A percentile compares a stretch with the other conserved stretches of the same genome.
Evolutionary conservation across 2,329 filamentous ascomycete genomes (phyloP).

Genomic region (Talaromyces sp.): DNA sequence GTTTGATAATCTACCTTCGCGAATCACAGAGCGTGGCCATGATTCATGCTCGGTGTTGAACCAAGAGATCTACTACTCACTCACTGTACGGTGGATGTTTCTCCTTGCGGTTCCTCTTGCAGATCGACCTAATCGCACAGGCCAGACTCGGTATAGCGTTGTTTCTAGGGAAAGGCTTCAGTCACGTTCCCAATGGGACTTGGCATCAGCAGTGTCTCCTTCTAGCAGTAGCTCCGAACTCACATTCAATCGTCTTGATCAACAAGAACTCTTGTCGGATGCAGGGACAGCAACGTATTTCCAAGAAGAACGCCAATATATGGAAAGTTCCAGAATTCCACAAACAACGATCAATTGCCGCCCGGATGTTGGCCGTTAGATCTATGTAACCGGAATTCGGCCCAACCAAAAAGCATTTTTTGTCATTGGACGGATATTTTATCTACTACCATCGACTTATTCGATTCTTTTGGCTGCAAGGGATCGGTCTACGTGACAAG

Average conservation of each 20-base stretch:
- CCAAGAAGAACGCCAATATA: neutral
- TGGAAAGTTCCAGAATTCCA: conserved; percentile 12
- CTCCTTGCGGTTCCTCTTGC: conserved; percentile 3
- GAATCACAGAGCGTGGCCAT: neutral
- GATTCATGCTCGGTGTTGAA: neutral
- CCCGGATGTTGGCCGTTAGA: conserved; percentile 6
- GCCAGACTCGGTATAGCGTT: neutral
- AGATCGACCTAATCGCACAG: neutral
- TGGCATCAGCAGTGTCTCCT: neutral
- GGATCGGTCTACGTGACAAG: neutral
- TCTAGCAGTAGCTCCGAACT: neutral
- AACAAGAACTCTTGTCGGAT: neutral
- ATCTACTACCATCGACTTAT: neutral
- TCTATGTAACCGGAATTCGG: conserved; percentile 9
- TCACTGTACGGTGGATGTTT: neutral
- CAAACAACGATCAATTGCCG: neutral
- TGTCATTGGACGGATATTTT: neutral
- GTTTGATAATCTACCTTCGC: neutral
- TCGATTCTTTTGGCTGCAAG: neutral
- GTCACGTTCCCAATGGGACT: conserved; percentile 9
- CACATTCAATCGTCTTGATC: neutral
- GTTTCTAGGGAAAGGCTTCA: neutral
- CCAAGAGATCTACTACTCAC: neutral
- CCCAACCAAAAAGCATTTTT: too few species aligned
- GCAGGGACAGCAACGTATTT: neutral